These are phyloP conservation scores for Pseudopithomyces chartarum DNA, from an alignment of 2,329 filamentous ascomycete genomes.

Conservation along the genomic window DNA sequence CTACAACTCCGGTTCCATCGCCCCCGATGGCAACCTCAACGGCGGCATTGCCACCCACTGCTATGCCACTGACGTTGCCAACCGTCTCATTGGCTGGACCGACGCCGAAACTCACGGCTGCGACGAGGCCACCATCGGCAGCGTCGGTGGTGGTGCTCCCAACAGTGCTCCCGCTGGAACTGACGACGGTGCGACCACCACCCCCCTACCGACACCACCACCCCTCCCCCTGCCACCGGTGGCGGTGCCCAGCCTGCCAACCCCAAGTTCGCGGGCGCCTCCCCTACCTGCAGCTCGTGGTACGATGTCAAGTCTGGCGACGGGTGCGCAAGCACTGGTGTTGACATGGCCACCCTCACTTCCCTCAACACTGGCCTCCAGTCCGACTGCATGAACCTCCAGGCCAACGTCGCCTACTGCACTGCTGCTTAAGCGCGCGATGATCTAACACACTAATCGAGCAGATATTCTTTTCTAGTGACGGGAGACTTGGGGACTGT, in stretches of 20 bases:
- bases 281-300: constrained; percentile 34
- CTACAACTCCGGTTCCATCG: constrained; percentile 56
- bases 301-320: constrained; percentile 40
- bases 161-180: constrained; percentile 9
- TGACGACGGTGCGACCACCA: not conserved
- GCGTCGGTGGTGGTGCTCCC: constrained; percentile 11
- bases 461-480: constrained; percentile 9
- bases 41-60: constrained; percentile 53
- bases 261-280: constrained; percentile 18
- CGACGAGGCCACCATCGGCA: constrained; percentile 21
- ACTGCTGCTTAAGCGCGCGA: constrained; percentile 19
- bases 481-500: constrained; percentile 6
- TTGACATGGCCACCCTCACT: constrained; percentile 33
- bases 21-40: constrained; percentile 43
- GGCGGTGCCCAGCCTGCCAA: constrained; percentile 6
- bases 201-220: constrained; percentile 2
- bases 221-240: constrained; percentile 1
- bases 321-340: constrained; percentile 35
- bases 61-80: constrained; percentile 59
- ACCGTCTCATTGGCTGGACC: constrained; percentile 52
- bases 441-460: not conserved
- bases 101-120: constrained; percentile 19
- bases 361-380: constrained; percentile 39
- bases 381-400: constrained; percentile 42
- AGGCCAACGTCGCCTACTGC: constrained; percentile 45